Evolutionary conservation across 306 rosid species (phyloP).

Genomic region (Trichosanthes truncata): DNA sequence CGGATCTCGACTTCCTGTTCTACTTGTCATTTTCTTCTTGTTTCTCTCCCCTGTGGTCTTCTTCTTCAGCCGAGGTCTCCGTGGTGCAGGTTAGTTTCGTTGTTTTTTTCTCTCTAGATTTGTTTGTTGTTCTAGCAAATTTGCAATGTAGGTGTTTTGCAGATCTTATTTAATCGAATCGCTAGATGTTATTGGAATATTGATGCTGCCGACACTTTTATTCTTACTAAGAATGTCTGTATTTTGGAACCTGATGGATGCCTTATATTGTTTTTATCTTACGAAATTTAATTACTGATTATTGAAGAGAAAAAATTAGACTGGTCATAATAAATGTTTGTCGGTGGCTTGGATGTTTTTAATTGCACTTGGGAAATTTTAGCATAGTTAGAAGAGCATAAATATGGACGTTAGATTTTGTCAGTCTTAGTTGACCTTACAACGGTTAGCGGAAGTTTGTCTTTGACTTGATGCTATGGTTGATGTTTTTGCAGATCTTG

Average conservation of each 20-base stretch:
- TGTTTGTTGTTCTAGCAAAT: background rate
- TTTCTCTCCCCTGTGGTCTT: slow-evolving; percentile 48
- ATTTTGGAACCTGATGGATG: background rate
- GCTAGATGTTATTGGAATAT: background rate
- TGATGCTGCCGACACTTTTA: background rate
- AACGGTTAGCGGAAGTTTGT: background rate
- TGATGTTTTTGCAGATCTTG: slow-evolving; percentile 52
- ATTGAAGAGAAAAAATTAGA: background rate
- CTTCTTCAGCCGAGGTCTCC: slow-evolving; percentile 57
- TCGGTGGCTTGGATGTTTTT: background rate
- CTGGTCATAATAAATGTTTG: background rate
- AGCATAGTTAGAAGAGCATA: background rate
- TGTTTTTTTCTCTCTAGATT: background rate
- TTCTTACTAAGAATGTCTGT: background rate
- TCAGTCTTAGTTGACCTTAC: background rate
- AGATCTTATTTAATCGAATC: background rate
- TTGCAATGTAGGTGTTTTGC: background rate
- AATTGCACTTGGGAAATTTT: background rate
- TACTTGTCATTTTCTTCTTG: slow-evolving; percentile 35
- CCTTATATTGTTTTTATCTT: background rate
- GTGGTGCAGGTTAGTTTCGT: slow-evolving; percentile 32
- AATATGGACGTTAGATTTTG: background rate
- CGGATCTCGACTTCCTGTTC: slow-evolving; percentile 41
- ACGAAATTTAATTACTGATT: background rate
- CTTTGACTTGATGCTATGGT: background rate